These are phyloP conservation scores for Cyberlindnera mississippiensis DNA, from an alignment of 805 yeast genomes.

Conservation along the genomic window DNA sequence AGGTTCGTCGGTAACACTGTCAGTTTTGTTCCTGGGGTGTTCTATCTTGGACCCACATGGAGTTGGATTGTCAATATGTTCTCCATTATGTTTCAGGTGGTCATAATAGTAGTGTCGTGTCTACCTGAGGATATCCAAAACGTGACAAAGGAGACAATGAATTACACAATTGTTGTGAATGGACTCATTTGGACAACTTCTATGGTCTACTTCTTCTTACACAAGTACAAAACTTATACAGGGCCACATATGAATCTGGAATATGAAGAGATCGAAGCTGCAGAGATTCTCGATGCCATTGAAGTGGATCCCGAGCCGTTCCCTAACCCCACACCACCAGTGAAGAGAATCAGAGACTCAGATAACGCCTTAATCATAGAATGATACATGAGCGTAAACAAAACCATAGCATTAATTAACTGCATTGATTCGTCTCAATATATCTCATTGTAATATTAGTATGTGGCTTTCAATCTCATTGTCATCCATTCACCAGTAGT, in stretches of 20 bases:
- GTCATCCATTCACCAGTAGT: slow-evolving; percentile 23
- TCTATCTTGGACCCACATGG: slow-evolving; percentile 50
- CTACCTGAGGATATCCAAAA: slow-evolving; percentile 45
- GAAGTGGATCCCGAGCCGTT: slow-evolving; percentile 1
- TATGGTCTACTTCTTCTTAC: slow-evolving; percentile 45
- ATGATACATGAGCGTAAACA: too few relatives aligned
- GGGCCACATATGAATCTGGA: slow-evolving; percentile 48
- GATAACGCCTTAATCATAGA: slow-evolving; percentile 1
- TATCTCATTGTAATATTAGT: too few relatives aligned
- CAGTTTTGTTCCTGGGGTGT: slow-evolving; percentile 61
- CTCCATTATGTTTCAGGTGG: slow-evolving; percentile 47
- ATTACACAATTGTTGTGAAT: slow-evolving; percentile 65
- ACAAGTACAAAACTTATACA: slow-evolving; percentile 49
- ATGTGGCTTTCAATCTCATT: slow-evolving; percentile 21
- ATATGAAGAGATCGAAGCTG: slow-evolving; percentile 21
- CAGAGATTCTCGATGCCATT: slow-evolving; percentile 13
- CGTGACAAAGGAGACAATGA: slow-evolving; percentile 47
- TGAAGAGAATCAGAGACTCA: slow-evolving; percentile 1
- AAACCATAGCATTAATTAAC: too few relatives aligned
- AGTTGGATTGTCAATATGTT: slow-evolving; percentile 44
- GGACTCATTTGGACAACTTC: slow-evolving; percentile 58
- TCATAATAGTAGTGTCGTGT: slow-evolving; percentile 53
- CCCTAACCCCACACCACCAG: slow-evolving; percentile 6
- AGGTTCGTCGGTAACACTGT: slow-evolving; percentile 42
- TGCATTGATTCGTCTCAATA: too few relatives aligned